These are phyloP conservation scores for Murraya paniculata DNA, from an alignment of 345 rosid genomes.

Conservation along the genomic window DNA sequence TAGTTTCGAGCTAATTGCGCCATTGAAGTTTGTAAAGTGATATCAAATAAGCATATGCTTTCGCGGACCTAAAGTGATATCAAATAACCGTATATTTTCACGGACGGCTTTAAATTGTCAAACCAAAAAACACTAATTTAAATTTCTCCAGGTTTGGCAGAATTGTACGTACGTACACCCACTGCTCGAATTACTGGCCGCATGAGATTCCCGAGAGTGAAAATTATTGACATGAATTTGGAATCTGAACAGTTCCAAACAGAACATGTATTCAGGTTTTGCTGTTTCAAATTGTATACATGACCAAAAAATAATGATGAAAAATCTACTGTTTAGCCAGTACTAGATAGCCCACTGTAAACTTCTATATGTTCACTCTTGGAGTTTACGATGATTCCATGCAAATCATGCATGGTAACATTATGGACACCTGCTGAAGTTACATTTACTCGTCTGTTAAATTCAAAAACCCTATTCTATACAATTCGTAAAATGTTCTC, in stretches of 20 bases:
- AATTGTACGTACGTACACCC: neutral
- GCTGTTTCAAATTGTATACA: neutral
- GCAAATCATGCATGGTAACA: neutral
- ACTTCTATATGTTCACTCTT: neutral
- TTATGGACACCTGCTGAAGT: too few relatives aligned
- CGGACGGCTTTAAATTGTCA: slow-evolving; percentile 14
- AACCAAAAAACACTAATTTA: neutral
- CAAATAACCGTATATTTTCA: neutral
- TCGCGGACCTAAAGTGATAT: slow-evolving; percentile 14
- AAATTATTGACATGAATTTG: neutral
- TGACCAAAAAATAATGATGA: slow-evolving; percentile 4
- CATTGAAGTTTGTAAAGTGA: slow-evolving; percentile 17
- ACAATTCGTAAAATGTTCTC: neutral
- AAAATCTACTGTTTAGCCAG: slow-evolving; percentile 8
- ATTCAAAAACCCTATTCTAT: neutral
- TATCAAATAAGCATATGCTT: neutral
- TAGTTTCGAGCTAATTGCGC: neutral
- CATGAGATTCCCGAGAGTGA: neutral
- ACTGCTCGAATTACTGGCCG: neutral
- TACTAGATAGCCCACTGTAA: slow-evolving; percentile 10
- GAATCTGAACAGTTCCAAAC: neutral
- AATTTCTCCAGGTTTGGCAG: neutral
- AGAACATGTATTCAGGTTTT: neutral
- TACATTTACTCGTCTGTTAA: too few relatives aligned
- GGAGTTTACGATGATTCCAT: neutral